A percentile compares a stretch with the other conserved stretches of the same genome.
phyloP scores from a whole-genome alignment of 257 asterid genomes.

The Apocynum venetum region DNA sequence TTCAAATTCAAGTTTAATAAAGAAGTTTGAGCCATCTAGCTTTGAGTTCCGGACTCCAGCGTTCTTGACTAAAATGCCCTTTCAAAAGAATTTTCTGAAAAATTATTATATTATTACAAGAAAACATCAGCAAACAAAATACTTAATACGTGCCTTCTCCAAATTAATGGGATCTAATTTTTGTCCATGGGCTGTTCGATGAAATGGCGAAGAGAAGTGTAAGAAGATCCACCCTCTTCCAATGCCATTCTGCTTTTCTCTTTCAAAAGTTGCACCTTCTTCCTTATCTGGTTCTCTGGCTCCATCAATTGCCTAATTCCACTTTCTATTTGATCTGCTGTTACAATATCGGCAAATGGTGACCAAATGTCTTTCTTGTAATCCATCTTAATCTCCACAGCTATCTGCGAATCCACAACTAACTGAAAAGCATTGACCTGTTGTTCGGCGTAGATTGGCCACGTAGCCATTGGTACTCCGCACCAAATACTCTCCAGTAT shows the following conservation, averaged over 20 bases:
- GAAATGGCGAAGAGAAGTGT: conserved; percentile 25
- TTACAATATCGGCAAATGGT: conserved; percentile 1
- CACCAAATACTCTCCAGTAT: conserved; percentile 57
- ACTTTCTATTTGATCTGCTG: conserved; percentile 33
- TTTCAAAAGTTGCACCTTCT: conserved; percentile 31
- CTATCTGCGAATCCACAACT: conserved; percentile 50
- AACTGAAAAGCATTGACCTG: conserved; percentile 58
- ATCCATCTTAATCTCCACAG: conserved; percentile 38
- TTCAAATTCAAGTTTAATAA: no score
- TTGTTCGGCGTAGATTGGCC: conserved; percentile 61
- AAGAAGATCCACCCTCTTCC: conserved; percentile 49
- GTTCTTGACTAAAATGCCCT: no score
- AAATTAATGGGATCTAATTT: background rate
- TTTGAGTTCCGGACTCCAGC: no score
- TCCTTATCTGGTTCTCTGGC: conserved; percentile 27
- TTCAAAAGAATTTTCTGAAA: no score
- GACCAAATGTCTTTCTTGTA: conserved; percentile 27
- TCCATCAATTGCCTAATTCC: conserved; percentile 45
- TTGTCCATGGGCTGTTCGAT: conserved; percentile 6
- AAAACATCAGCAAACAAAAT: no score
- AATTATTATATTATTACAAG: no score
- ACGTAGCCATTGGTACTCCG: conserved; percentile 56
- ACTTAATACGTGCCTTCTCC: no score
- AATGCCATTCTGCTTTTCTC: conserved; percentile 36
- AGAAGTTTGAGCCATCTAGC: no score